Conservation (phyloP, 352 stramenopile species). For the Phytopythium ostracodes region DNA sequence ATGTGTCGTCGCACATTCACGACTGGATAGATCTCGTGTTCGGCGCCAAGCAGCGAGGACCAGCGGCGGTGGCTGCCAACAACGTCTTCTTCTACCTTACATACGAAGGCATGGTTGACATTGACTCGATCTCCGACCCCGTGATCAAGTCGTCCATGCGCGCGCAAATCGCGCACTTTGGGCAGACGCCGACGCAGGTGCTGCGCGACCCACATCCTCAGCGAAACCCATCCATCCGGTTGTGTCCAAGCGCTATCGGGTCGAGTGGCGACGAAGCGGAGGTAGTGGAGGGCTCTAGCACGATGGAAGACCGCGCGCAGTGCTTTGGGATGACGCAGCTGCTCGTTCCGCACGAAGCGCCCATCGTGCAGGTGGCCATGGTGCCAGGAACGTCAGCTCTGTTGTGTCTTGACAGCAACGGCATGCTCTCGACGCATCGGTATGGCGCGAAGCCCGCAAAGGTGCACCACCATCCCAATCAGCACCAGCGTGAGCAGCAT, state of each 20-base stretch:
- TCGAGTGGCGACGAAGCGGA: not conserved
- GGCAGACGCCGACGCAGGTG: conserved; percentile 96
- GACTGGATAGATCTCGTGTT: conserved; percentile 90
- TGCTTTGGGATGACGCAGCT: conserved; percentile 16
- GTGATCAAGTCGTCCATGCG: conserved; percentile 93
- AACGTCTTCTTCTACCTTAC: conserved; percentile 99
- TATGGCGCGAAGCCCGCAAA: conserved; percentile 52
- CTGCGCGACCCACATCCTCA: conserved; percentile 85
- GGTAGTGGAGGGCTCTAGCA: not conserved
- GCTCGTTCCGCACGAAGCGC: conserved; percentile 53
- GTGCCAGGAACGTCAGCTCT: conserved; percentile 41
- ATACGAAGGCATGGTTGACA: conserved; percentile 98
- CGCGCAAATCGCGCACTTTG: conserved; percentile 98
- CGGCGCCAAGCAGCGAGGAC: conserved; percentile 64
- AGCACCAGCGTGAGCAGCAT: conserved; percentile 2
- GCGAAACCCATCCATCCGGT: conserved; percentile 22
- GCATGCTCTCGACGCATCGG: conserved; percentile 67
- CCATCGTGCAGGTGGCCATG: conserved; percentile 50
- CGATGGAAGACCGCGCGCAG: not conserved
- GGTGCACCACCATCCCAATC: conserved; percentile 27
- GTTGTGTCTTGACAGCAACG: conserved; percentile 64
- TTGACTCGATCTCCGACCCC: conserved; percentile 93
- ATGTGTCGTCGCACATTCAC: conserved; percentile 78
- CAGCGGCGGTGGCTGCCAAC: conserved; percentile 88
- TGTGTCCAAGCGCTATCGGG: not conserved